A percentile compares a stretch with the other conserved stretches of the same genome.
These are phyloP conservation scores for Ormosia emarginata DNA, from an alignment of 306 rosid species.

Conservation along the genomic window DNA sequence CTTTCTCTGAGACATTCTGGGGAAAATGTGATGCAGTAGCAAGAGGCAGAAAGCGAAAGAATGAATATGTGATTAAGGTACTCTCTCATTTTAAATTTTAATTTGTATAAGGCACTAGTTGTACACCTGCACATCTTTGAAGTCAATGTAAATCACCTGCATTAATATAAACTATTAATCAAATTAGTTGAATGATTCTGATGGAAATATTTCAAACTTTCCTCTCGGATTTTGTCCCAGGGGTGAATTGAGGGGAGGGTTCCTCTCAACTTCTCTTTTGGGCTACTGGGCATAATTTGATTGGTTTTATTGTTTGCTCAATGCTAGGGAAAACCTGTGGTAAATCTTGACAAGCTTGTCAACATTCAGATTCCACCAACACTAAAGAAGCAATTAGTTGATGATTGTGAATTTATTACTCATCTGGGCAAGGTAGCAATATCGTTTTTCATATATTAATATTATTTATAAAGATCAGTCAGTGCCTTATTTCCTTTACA, in stretches of 20 bases:
- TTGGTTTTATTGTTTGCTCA: constrained; percentile 6
- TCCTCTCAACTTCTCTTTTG: background rate
- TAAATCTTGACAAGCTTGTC: constrained; percentile 53
- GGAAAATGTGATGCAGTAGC: constrained; percentile 54
- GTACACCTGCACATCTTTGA: background rate
- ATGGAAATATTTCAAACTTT: background rate
- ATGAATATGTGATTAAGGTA: constrained; percentile 59
- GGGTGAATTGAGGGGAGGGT: background rate
- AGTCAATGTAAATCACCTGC: constrained; percentile 6
- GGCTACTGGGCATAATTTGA: background rate
- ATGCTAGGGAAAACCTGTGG: constrained; percentile 39
- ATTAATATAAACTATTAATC: background rate
- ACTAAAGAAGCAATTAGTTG: constrained; percentile 78
- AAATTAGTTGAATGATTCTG: constrained; percentile 4
- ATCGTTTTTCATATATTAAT: background rate
- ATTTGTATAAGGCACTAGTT: background rate
- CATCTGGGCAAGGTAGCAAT: constrained; percentile 78
- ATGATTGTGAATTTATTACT: constrained; percentile 75
- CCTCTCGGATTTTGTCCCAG: background rate
- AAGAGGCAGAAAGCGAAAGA: constrained; percentile 65
- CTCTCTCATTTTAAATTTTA: constrained; percentile 18
- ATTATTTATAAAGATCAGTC: background rate
- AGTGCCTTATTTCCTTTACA: constrained; percentile 9
- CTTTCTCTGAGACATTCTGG: constrained; percentile 24
- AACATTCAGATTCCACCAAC: constrained; percentile 62